phyloP scores from a whole-genome alignment of 2,329 filamentous ascomycete genomes.

The Ophiostoma tasmaniense region DNA sequence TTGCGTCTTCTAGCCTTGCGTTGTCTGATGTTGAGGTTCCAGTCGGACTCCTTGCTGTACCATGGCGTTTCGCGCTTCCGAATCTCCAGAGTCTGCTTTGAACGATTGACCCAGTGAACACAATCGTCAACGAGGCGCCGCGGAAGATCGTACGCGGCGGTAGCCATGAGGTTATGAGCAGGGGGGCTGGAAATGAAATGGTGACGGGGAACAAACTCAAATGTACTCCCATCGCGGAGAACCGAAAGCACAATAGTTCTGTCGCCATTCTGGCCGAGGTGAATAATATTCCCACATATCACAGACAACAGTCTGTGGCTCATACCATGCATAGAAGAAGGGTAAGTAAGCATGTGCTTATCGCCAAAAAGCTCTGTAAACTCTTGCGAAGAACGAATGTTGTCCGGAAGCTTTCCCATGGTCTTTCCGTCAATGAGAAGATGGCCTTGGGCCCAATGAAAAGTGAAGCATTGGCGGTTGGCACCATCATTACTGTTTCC shows the following conservation, averaged over 20 bases:
- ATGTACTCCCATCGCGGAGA: background rate
- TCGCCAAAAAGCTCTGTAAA: constrained; percentile 47
- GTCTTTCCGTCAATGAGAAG: constrained; percentile 32
- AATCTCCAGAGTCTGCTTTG: constrained; percentile 38
- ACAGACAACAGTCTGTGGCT: constrained; percentile 31
- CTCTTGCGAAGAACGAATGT: constrained; percentile 35
- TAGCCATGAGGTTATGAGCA: accelerated
- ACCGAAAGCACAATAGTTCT: constrained; percentile 33
- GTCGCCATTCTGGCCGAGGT: constrained; percentile 42
- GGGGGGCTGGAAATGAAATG: constrained; percentile 6
- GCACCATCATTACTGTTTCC: no score
- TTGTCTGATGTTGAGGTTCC: constrained; percentile 28
- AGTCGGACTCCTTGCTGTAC: constrained; percentile 24
- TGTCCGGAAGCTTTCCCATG: constrained; percentile 40
- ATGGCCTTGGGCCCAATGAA: constrained; percentile 30
- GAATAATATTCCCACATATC: constrained; percentile 29
- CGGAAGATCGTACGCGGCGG: constrained; percentile 45
- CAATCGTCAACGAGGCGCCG: constrained; percentile 40
- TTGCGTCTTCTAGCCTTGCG: constrained; percentile 18
- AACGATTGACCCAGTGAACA: constrained; percentile 52
- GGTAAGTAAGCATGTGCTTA: constrained; percentile 41
- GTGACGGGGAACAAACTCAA: constrained; percentile 15
- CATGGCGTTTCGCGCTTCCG: constrained; percentile 27
- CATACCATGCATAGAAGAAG: constrained; percentile 47
- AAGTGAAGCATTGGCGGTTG: constrained; percentile 25